A percentile compares a stretch with the other conserved stretches of the same genome.
Evolutionary conservation across 208 protist species (phyloP).

Genomic region (Trypanosoma melophagium): DNA sequence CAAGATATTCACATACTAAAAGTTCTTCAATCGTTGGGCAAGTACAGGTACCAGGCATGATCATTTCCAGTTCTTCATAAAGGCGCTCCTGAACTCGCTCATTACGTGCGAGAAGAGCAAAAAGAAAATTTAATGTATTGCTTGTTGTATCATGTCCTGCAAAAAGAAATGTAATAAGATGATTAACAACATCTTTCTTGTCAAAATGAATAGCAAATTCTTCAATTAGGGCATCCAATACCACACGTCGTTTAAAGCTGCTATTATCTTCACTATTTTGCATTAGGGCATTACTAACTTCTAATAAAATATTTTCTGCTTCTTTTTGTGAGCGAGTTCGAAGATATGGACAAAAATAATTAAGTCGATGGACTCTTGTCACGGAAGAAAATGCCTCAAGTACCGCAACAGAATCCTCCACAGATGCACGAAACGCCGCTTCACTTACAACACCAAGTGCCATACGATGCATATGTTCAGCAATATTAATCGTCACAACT

Average conservation of each 20-base stretch:
- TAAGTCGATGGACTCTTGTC: slow-evolving; percentile 44
- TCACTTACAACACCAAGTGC: slow-evolving; percentile 48
- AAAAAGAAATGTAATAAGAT: slow-evolving; percentile 60
- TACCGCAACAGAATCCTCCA: slow-evolving; percentile 35
- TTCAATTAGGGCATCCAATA: slow-evolving; percentile 52
- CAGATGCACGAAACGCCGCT: slow-evolving; percentile 47
- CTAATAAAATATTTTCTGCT: slow-evolving; percentile 31
- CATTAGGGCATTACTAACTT: slow-evolving; percentile 34
- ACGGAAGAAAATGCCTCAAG: slow-evolving; percentile 43
- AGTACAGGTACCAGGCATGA: slow-evolving; percentile 39
- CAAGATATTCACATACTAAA: slow-evolving; percentile 48
- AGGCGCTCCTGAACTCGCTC: slow-evolving; percentile 40
- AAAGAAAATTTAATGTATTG: slow-evolving; percentile 53
- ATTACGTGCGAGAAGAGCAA: slow-evolving; percentile 41
- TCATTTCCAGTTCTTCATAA: slow-evolving; percentile 35
- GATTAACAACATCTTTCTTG: slow-evolving; percentile 45
- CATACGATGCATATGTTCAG: slow-evolving; percentile 47
- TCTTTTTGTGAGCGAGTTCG: slow-evolving; percentile 37
- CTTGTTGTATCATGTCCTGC: slow-evolving; percentile 58
- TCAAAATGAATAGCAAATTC: slow-evolving; percentile 39
- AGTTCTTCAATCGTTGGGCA: slow-evolving; percentile 53
- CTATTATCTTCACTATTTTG: slow-evolving; percentile 18
- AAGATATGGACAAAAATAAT: slow-evolving; percentile 60
- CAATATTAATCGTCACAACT: slow-evolving; percentile 39
- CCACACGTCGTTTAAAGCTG: slow-evolving; percentile 23